Evolutionary conservation across 805 yeast genomes (phyloP).

Genomic region (Danielia reshetovae): DNA sequence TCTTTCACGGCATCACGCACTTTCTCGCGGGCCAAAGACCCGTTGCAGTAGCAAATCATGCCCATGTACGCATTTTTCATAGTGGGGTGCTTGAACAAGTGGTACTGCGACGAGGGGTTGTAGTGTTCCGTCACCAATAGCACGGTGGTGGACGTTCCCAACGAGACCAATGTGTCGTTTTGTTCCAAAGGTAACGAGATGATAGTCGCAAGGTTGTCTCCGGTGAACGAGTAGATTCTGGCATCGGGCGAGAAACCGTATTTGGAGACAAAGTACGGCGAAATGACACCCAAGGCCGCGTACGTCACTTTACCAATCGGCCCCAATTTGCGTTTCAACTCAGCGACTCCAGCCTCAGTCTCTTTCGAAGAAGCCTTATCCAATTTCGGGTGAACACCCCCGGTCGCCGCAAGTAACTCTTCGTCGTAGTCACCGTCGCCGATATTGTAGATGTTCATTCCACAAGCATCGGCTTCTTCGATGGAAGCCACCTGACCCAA

Average conservation of each 20-base stretch:
- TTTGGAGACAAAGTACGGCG: slow-evolving; percentile 56
- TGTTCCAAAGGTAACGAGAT: slow-evolving; percentile 73
- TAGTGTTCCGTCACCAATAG: slow-evolving; percentile 74
- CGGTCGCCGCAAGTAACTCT: slow-evolving; percentile 51
- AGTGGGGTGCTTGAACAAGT: slow-evolving; percentile 83
- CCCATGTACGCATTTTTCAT: slow-evolving; percentile 79
- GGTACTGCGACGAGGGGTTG: slow-evolving; percentile 77
- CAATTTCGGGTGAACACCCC: slow-evolving; percentile 44
- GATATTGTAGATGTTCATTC: slow-evolving; percentile 85
- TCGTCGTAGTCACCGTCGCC: slow-evolving; percentile 51
- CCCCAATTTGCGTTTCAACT: slow-evolving; percentile 52
- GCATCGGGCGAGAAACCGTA: slow-evolving; percentile 63
- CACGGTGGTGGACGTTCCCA: slow-evolving; percentile 92
- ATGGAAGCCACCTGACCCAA: slow-evolving; percentile 59
- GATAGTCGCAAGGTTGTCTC: slow-evolving; percentile 88
- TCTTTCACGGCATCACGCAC: slow-evolving; percentile 61
- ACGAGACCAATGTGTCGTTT: slow-evolving; percentile 73
- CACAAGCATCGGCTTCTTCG: slow-evolving; percentile 88
- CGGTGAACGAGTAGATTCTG: slow-evolving; percentile 72
- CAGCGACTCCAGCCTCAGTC: slow-evolving; percentile 28
- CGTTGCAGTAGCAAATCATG: slow-evolving; percentile 92
- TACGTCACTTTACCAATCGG: slow-evolving; percentile 48
- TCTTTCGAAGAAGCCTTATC: slow-evolving; percentile 30
- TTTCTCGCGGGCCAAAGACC: slow-evolving; percentile 79
- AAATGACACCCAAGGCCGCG: slow-evolving; percentile 47